A percentile compares a stretch with the other conserved stretches of the same genome.
Evolutionary conservation across 495 filamentous ascomycete species (phyloP).

Genomic region (Opeltia flavorubescens): DNA sequence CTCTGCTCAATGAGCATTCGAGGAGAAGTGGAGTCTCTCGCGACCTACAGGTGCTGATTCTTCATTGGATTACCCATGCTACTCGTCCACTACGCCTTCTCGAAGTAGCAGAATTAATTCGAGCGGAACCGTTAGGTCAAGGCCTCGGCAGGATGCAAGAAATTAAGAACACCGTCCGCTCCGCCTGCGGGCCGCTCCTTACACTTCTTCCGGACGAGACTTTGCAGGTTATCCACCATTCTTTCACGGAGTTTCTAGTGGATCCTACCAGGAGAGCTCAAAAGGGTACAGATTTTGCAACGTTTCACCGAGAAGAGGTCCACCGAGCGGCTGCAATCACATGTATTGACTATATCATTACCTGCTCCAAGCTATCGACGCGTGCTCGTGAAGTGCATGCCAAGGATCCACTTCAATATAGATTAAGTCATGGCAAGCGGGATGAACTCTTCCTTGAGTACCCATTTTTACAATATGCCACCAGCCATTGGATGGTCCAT

Average conservation of each 20-base stretch:
- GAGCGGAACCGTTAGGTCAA: neutral
- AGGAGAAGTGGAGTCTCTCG: constrained; percentile 19
- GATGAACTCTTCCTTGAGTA: constrained; percentile 2
- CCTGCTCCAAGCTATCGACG: neutral
- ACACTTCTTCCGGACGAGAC: constrained; percentile 36
- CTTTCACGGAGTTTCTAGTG: constrained; percentile 38
- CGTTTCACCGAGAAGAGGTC: constrained; percentile 16
- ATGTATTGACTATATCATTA: constrained; percentile 6
- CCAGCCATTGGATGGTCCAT: constrained; percentile 18
- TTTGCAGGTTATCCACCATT: constrained; percentile 36
- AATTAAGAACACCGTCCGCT: constrained; percentile 18
- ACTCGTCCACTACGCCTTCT: constrained; percentile 35
- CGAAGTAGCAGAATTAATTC: constrained; percentile 24
- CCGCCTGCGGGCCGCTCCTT: constrained; percentile 34
- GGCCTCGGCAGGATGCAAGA: neutral
- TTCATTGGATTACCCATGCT: constrained; percentile 35
- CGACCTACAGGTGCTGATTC: constrained; percentile 28
- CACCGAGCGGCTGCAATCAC: constrained; percentile 17
- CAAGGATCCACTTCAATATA: neutral
- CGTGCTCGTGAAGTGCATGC: neutral
- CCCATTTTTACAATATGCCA: constrained; percentile 21
- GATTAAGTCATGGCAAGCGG: neutral
- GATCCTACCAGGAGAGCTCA: constrained; percentile 6
- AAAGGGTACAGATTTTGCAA: constrained; percentile 13
- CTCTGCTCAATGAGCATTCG: constrained; percentile 29